Conservation (phyloP, 495 filamentous ascomycete genomes). For the Aspergillus nidulans region DNA sequence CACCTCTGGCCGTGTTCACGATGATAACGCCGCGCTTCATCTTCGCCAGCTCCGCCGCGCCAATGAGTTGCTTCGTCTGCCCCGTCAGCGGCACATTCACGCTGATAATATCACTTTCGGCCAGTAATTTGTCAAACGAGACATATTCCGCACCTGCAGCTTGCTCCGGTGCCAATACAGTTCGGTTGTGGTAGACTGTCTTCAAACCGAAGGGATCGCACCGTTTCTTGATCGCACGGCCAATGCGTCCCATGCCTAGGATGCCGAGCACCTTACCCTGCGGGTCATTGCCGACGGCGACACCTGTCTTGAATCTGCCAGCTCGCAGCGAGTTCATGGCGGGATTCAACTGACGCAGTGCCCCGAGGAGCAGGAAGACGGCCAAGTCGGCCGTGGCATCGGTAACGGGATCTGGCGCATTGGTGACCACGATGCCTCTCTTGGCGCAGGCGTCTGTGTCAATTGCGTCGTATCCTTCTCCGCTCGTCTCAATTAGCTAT, state of each 20-base stretch:
- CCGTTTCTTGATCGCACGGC: conserved; percentile 33
- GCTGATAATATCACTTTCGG: conserved; percentile 55
- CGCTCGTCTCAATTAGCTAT: too few species aligned
- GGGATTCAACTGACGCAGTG: conserved; percentile 44
- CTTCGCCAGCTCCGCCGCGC: conserved; percentile 44
- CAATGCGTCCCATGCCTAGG: neutral
- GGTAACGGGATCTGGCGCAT: conserved; percentile 63
- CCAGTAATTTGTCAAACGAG: conserved; percentile 36
- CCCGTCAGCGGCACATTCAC: conserved; percentile 62
- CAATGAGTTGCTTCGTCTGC: conserved; percentile 37
- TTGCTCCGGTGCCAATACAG: conserved; percentile 2
- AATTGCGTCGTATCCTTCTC: conserved; percentile 21
- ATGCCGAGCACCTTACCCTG: conserved; percentile 18
- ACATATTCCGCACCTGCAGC: conserved; percentile 33
- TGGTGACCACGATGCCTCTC: conserved; percentile 47
- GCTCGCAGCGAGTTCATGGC: conserved; percentile 47
- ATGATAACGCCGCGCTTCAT: conserved; percentile 62
- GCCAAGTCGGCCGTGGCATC: conserved; percentile 68
- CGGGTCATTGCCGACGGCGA: too few species aligned
- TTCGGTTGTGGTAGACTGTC: conserved; percentile 57
- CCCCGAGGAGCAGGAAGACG: conserved; percentile 64
- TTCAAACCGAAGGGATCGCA: conserved; percentile 28
- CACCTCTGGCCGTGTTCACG: conserved; percentile 59
- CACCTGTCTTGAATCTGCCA: neutral
- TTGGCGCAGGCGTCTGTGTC: conserved; percentile 10